Evolutionary conservation across 2,329 filamentous ascomycete genomes (phyloP).

Genomic region (Domatiomyces globalis): DNA sequence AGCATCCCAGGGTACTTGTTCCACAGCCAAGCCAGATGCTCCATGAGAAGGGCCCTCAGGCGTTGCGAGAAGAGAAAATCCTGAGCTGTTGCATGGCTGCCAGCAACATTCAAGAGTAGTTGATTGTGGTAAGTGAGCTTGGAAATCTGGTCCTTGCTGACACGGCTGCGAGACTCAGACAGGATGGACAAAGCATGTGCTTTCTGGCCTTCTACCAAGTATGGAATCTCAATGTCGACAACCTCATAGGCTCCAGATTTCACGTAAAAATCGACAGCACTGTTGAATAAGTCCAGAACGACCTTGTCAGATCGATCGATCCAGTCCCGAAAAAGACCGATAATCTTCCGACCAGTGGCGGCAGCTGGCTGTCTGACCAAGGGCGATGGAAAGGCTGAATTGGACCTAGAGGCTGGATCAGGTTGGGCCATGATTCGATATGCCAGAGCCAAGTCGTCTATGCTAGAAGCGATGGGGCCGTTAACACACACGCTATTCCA

Average conservation of each 20-base stretch:
- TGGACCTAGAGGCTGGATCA: slow-evolving; percentile 36
- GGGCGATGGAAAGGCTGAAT: slow-evolving; percentile 40
- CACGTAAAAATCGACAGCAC: slow-evolving; percentile 43
- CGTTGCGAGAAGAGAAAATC: slow-evolving; percentile 63
- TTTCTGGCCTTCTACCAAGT: slow-evolving; percentile 54
- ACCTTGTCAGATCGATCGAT: slow-evolving; percentile 51
- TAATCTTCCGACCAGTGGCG: slow-evolving; percentile 37
- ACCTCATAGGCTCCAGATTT: slow-evolving; percentile 27
- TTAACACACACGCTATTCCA: slow-evolving; percentile 51
- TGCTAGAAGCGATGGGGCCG: slow-evolving; percentile 63
- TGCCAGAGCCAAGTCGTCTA: slow-evolving; percentile 64
- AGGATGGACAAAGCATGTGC: slow-evolving; percentile 70
- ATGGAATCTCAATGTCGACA: slow-evolving; percentile 38
- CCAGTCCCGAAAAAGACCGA: slow-evolving; percentile 59
- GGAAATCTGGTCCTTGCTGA: slow-evolving; percentile 32
- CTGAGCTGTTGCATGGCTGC: slow-evolving; percentile 46
- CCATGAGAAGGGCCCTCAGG: slow-evolving; percentile 63
- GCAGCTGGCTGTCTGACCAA: slow-evolving; percentile 30
- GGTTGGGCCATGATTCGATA: slow-evolving; percentile 68
- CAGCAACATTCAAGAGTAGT: slow-evolving; percentile 49
- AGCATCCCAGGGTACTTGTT: slow-evolving; percentile 57
- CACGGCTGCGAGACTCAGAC: slow-evolving; percentile 47
- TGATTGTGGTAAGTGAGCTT: slow-evolving; percentile 16
- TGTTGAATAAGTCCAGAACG: slow-evolving; percentile 49
- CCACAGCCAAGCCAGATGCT: slow-evolving; percentile 60